A percentile compares a stretch with the other conserved stretches of the same genome.
phyloP scores from a whole-genome alignment of 139 green algal species.

The Chlamydomonas schloesseri region DNA sequence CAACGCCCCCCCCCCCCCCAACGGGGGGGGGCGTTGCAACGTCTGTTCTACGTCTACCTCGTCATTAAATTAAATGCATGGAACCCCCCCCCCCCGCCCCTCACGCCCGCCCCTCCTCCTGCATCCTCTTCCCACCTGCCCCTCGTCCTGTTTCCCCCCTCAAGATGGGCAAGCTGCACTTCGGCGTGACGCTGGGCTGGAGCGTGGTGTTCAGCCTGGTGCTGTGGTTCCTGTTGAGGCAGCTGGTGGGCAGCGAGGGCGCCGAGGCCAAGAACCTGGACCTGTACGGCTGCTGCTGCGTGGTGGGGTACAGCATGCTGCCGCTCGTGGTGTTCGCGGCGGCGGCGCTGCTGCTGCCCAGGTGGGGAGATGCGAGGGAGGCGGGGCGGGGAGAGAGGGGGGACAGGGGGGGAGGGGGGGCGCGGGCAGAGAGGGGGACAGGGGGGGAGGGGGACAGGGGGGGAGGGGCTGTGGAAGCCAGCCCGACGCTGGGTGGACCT shows the following conservation, averaged over 20 bases:
- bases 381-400: background rate
- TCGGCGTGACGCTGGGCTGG: constrained; percentile 96
- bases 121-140: background rate
- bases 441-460: background rate
- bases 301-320: constrained; percentile 92
- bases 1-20: too few species aligned
- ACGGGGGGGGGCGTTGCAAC: too few species aligned
- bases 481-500: too few species aligned
- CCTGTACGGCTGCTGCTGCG: constrained; percentile 90
- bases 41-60: too few species aligned
- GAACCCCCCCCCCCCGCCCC: too few species aligned
- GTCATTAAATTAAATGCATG: too few species aligned
- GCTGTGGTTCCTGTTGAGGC: constrained; percentile 81
- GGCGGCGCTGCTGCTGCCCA: constrained; percentile 79
- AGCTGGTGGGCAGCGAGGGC: constrained; percentile 60
- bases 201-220: constrained; percentile 81
- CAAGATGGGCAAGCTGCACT: constrained; percentile 93
- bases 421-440: too few species aligned
- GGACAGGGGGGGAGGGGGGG: background rate
- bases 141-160: too few species aligned
- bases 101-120: too few species aligned
- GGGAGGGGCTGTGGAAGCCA: background rate
- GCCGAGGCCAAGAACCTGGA: constrained; percentile 69
- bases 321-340: constrained; percentile 83
- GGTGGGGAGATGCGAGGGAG: too few species aligned